Base-by-base conservation (phyloP, 371 early-diverging fungal genomes). In the Dinochytrium kinnereticum region DNA sequence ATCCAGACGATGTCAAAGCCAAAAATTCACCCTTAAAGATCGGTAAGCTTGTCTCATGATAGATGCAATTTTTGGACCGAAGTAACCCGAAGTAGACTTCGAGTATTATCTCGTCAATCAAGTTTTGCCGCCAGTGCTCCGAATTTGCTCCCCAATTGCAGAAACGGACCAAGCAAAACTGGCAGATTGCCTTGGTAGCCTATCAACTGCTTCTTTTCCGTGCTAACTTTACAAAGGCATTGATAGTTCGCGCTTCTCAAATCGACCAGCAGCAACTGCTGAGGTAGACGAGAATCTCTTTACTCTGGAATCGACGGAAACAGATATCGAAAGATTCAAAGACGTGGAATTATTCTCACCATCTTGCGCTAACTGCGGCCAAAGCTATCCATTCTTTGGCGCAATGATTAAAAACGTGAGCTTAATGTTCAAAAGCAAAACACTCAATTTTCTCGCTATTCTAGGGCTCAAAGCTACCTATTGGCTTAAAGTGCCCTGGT, bases 41-140 rank as follows among this genome's bases (percentile, higher is more conserved):
- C 33, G 93, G 89, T 90, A 79, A 70, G 73, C 59, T 1, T 5
- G 34, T 33, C 3, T 17, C 21, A 51, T 30, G 50, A 39, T n/a
- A n/a, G n/a, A n/a, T n/a, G n/a, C n/a, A n/a, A n/a, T n/a, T n/a
- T n/a, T n/a, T n/a, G n/a, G n/a, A n/a, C n/a, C n/a, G n/a, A n/a
- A n/a, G n/a, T n/a, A n/a, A n/a, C n/a, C n/a, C n/a, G n/a, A 34
- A 1, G 71, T 90, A 79, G 97, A 99, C 80, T 88, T 86, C 75
- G 95, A 98, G 40, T 99, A 98, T 93, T 99, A 99, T 78, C 83
- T 99, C 40, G 86, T 90, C 69, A 94, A 94, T 69, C 99, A 99
- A 82, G 90, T 99, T 0, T 91, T 97, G 66, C 99, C 99, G 7
- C 97, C 99, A 1, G 80, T 99, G n/a, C 86, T 90, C 0, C 92